Base-by-base conservation (phyloP, 352 stramenopile species). In the Albugo candida region DNA sequence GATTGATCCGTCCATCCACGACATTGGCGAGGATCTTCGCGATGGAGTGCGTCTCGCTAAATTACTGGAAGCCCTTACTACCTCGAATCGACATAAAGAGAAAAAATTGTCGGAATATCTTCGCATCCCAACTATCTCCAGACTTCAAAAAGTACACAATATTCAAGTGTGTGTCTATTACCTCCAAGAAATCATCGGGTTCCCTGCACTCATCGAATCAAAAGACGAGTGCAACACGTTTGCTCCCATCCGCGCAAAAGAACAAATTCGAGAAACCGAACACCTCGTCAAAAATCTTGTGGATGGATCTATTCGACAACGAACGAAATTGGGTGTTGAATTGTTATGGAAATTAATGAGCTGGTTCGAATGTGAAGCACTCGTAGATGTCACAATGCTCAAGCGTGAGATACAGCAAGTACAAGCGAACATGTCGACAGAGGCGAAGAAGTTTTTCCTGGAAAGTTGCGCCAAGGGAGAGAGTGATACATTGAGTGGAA, bases 111-210 rank as follows among this genome's bases (percentile, higher is more conserved):
- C 94, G 14, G 60, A 52, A 11, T 83, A 77, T 34, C 67, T 98
- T 40, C 77, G 92, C n/a, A 67, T 98, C 11, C 94, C 94, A 5
- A 84, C 92, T 14, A 57, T 94, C 10, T 96, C 91, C n/a, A 65
- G 92, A 13, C 63, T 97, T 12, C 84, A 98, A 59, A 98, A 97
- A 61, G 65, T 97, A 11, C 86, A 97, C 67, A 99, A 99, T 58
- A 79, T 97, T 0, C 75, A 92, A 51, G 68, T 96, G 20, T 93
- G 86, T 20, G 51, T 98, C 24, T 60, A 78, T 41, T 84, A 69
- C 36, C 52, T 95, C 34, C 63, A 87, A 50, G 70, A 74, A 35
- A 80, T 81, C 45, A 91, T 75, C 36, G 72, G 65, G 37, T 24
- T 57, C 48, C 50, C 54, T 52, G 3, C 8, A 31, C 8, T 8